These are phyloP conservation scores for Colletotrichum sp. DNA, from an alignment of 2,329 filamentous ascomycete genomes.

Conservation along the genomic window DNA sequence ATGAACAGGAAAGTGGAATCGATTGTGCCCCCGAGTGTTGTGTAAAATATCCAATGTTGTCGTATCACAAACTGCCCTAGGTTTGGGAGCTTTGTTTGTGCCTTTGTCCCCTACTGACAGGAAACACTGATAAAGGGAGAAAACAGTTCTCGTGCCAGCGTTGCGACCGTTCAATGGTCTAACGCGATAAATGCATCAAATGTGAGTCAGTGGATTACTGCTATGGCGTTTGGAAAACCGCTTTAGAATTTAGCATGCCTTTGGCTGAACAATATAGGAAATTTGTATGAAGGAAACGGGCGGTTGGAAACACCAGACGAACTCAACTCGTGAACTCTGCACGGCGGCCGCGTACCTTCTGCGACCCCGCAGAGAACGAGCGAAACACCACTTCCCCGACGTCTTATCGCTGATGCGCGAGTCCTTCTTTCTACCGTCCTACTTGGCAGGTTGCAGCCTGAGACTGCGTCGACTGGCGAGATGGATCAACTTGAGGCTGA, in stretches of 20 bases:
- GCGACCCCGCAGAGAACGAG: neutral
- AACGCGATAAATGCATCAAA: accelerated
- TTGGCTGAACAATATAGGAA: accelerated
- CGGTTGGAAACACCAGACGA: neutral
- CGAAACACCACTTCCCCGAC: too few relatives aligned
- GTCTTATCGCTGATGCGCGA: neutral
- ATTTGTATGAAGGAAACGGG: neutral
- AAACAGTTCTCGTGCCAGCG: too few relatives aligned
- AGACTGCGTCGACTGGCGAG: neutral
- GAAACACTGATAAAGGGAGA: too few relatives aligned
- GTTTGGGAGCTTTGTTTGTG: too few relatives aligned
- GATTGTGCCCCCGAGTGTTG: too few relatives aligned
- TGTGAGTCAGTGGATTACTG: neutral
- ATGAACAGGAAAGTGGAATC: too few relatives aligned
- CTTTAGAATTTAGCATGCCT: too few relatives aligned
- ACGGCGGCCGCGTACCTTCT: neutral
- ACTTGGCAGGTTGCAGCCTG: neutral
- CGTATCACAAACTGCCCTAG: too few relatives aligned
- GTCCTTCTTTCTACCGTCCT: neutral
- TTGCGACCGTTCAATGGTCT: neutral
- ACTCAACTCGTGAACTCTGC: neutral
- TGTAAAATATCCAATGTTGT: too few relatives aligned
- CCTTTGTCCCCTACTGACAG: too few relatives aligned
- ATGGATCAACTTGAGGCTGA: neutral
- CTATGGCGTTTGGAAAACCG: too few relatives aligned